A percentile compares a stretch with the other conserved stretches of the same genome.
Conservation (phyloP, 2,329 filamentous ascomycete species). For the Lasiodiplodia hormozganensis region DNA sequence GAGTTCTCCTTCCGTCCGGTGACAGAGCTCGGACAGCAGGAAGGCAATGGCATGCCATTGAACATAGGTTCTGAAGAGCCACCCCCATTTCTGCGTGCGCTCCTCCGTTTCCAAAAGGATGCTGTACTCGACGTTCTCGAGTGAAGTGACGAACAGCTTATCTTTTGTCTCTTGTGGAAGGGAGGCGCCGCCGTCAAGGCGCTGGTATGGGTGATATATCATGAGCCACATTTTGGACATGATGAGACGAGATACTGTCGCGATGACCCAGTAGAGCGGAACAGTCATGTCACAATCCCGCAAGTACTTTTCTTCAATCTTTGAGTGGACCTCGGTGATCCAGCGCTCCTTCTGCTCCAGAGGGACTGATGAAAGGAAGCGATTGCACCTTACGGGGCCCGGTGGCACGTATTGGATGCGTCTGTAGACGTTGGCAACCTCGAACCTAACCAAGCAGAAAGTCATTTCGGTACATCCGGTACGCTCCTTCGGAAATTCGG, state of each 20-base stretch:
- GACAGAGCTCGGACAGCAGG: slow-evolving; percentile 65
- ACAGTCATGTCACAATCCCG: slow-evolving; percentile 61
- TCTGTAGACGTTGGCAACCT: slow-evolving; percentile 57
- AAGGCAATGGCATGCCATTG: slow-evolving; percentile 72
- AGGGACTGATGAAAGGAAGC: slow-evolving; percentile 53
- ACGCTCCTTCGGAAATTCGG: slow-evolving; percentile 55
- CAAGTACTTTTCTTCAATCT: slow-evolving; percentile 58
- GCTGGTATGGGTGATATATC: slow-evolving; percentile 75
- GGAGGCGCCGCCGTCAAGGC: slow-evolving; percentile 62
- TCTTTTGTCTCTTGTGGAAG: slow-evolving; percentile 69
- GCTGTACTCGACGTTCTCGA: slow-evolving; percentile 77
- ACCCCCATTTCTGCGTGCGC: slow-evolving; percentile 67
- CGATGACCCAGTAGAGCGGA: slow-evolving; percentile 71
- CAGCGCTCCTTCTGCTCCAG: slow-evolving; percentile 57
- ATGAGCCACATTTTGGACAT: slow-evolving; percentile 78
- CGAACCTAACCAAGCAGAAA: slow-evolving; percentile 61
- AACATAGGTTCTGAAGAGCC: slow-evolving; percentile 69
- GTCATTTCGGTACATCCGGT: slow-evolving; percentile 65
- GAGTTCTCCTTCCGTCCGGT: slow-evolving; percentile 61
- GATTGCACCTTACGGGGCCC: slow-evolving; percentile 48
- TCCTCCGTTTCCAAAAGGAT: slow-evolving; percentile 70
- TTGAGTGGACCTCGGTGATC: slow-evolving; percentile 56
- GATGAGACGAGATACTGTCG: slow-evolving; percentile 70
- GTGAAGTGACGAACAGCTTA: slow-evolving; percentile 72
- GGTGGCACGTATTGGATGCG: slow-evolving; percentile 55